These are phyloP conservation scores for Diaporthe destruens DNA, from an alignment of 2,329 filamentous ascomycete species.

Conservation along the genomic window DNA sequence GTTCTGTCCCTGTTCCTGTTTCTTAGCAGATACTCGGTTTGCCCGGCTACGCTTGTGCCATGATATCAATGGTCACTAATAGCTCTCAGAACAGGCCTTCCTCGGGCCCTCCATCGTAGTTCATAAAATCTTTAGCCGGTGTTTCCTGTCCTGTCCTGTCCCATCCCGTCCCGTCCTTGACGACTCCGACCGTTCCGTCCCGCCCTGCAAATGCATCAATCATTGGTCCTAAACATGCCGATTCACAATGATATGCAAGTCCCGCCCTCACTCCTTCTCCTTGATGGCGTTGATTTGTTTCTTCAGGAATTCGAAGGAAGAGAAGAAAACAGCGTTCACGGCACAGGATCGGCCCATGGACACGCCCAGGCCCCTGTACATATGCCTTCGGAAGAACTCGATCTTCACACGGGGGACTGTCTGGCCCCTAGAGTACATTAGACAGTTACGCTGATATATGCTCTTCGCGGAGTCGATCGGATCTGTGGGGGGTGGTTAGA, in stretches of 20 bases:
- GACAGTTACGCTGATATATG: constrained; percentile 85
- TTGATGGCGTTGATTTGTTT: constrained; percentile 71
- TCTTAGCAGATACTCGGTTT: constrained; percentile 29
- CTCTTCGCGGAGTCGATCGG: constrained; percentile 87
- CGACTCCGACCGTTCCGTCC: constrained; percentile 28
- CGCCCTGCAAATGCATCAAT: constrained; percentile 16
- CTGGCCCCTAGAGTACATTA: constrained; percentile 76
- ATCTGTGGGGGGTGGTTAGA: constrained; percentile 53
- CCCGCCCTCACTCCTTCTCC: constrained; percentile 50
- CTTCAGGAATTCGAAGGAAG: constrained; percentile 87
- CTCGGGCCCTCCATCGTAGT: constrained; percentile 3
- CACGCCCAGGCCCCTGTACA: constrained; percentile 86
- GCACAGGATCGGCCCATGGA: constrained; percentile 86
- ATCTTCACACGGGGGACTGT: constrained; percentile 78
- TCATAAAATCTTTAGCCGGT: constrained; percentile 15
- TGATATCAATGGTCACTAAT: constrained; percentile 16
- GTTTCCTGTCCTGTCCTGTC: constrained; percentile 18
- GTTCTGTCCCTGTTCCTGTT: constrained; percentile 26
- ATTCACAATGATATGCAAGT: not conserved
- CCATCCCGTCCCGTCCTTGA: constrained; percentile 13
- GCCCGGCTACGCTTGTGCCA: not conserved
- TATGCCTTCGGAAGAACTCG: constrained; percentile 79
- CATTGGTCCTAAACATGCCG: not conserved
- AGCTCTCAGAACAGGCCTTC: constrained; percentile 15
- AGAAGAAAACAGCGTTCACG: constrained; percentile 92